phyloP scores from a whole-genome alignment of 2,329 filamentous ascomycete genomes.

The Sarocladium brachiariae region DNA sequence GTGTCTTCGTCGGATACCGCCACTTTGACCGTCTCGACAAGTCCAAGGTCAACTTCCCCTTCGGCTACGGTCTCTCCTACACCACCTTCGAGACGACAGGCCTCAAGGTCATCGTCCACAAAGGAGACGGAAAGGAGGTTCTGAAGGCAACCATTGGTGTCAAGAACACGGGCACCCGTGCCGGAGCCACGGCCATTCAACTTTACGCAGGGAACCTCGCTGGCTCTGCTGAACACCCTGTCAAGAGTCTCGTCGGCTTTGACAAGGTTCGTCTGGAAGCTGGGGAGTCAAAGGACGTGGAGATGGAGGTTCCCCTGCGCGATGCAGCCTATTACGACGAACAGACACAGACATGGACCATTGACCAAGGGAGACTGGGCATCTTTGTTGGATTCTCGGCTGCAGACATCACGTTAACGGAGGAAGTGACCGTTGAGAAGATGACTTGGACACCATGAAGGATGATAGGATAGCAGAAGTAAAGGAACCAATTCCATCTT shows the following conservation, averaged over 20 bases:
- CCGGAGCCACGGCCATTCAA: conserved; percentile 46
- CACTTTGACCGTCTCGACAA: conserved; percentile 31
- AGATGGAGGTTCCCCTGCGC: conserved; percentile 14
- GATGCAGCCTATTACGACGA: conserved; percentile 24
- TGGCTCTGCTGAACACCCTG: conserved; percentile 16
- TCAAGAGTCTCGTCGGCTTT: conserved; percentile 25
- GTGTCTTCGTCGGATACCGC: conserved; percentile 58
- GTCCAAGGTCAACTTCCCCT: conserved; percentile 54
- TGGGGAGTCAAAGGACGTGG: conserved; percentile 13
- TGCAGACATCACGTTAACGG: conserved; percentile 11
- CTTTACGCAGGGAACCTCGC: conserved; percentile 32
- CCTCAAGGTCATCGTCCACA: too few relatives aligned
- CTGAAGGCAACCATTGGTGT: conserved; percentile 29
- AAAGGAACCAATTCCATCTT: not conserved
- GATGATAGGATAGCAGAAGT: not conserved
- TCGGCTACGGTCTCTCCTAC: conserved; percentile 62
- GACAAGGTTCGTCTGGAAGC: conserved; percentile 20
- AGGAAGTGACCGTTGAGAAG: not conserved
- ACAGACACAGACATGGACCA: conserved; percentile 18
- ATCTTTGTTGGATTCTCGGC: conserved; percentile 22
- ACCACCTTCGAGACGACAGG: conserved; percentile 43
- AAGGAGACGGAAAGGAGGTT: conserved; percentile 23
- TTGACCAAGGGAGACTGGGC: conserved; percentile 20
- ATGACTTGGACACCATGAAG: not conserved
- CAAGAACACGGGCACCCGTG: conserved; percentile 46